These are phyloP conservation scores for Pythium myriotylum DNA, from an alignment of 352 stramenopile species.

Conservation along the genomic window DNA sequence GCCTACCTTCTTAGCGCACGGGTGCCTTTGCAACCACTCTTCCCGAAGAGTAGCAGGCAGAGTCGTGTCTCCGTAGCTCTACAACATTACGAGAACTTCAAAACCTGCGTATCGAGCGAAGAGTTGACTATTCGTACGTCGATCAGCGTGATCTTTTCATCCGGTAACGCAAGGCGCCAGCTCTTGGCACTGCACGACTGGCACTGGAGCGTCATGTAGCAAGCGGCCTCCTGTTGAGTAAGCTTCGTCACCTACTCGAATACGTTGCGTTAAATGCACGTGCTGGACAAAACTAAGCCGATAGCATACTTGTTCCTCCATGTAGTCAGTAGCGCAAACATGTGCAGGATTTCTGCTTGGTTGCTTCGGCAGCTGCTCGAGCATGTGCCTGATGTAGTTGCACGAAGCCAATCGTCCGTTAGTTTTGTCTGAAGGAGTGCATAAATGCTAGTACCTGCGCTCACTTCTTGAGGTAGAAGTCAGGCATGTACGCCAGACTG, in stretches of 20 bases:
- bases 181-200: slow-evolving; percentile 47
- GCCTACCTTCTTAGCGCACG: slow-evolving; percentile 53
- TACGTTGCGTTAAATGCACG: not conserved
- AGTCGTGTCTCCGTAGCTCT: slow-evolving; percentile 66
- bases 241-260: slow-evolving; percentile 37
- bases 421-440: no score
- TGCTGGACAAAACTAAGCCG: not conserved
- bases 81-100: no score
- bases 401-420: not conserved
- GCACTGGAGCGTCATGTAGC: slow-evolving; percentile 62
- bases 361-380: slow-evolving; percentile 52
- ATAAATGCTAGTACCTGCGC: not conserved
- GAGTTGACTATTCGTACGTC: slow-evolving; percentile 35
- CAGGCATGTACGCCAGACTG: slow-evolving; percentile 66
- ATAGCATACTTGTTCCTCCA: slow-evolving; percentile 58
- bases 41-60: slow-evolving; percentile 44
- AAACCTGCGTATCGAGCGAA: not conserved
- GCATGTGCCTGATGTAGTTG: slow-evolving; percentile 42
- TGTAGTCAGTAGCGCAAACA: slow-evolving; percentile 60
- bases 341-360: slow-evolving; percentile 29
- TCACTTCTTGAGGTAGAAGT: slow-evolving; percentile 79
- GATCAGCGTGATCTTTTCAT: slow-evolving; percentile 65
- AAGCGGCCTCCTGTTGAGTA: slow-evolving; percentile 69
- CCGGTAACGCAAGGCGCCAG: slow-evolving; percentile 47
- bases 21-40: slow-evolving; percentile 48